Evolutionary conservation across 805 yeast species (phyloP).

Genomic region (Zygosaccharomyces lentus): DNA sequence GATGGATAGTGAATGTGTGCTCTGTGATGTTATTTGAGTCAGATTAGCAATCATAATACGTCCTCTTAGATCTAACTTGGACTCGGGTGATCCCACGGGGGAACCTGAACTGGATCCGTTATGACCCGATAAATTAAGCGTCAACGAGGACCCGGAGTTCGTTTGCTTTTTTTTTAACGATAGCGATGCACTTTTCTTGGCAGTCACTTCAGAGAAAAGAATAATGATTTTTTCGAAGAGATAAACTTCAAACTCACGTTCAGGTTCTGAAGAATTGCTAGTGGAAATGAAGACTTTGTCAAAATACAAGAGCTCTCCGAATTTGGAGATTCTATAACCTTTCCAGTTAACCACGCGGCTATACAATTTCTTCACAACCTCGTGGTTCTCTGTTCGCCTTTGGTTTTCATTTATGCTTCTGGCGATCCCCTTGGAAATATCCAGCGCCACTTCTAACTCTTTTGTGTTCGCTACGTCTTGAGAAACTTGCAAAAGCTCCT

Average conservation of each 20-base stretch:
- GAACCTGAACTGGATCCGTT: conserved; percentile 12
- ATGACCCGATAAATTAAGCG: conserved; percentile 13
- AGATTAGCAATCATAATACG: conserved; percentile 74
- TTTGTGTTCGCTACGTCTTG: conserved; percentile 48
- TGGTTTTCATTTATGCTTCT: conserved; percentile 88
- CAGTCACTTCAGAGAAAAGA: conserved; percentile 56
- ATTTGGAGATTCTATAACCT: conserved; percentile 71
- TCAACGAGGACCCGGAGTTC: conserved; percentile 13
- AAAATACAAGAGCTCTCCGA: conserved; percentile 79
- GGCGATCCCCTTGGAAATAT: conserved; percentile 79
- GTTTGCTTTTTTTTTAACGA: conserved; percentile 39
- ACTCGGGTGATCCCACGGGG: conserved; percentile 20
- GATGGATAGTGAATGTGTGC: conserved; percentile 57
- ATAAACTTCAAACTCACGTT: conserved; percentile 84
- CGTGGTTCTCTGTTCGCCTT: conserved; percentile 82
- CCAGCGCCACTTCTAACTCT: conserved; percentile 67
- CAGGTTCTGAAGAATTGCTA: conserved; percentile 50
- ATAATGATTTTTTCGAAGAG: conserved; percentile 70
- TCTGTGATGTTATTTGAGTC: conserved; percentile 41
- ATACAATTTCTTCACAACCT: conserved; percentile 59
- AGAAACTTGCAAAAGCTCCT: conserved; percentile 66
- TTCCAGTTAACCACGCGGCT: conserved; percentile 88
- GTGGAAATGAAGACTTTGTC: conserved; percentile 54
- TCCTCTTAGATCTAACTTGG: conserved; percentile 65
- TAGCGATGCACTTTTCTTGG: conserved; percentile 47